Conservation (phyloP, 805 yeast species). For the Scheffersomyces ergatensis region DNA sequence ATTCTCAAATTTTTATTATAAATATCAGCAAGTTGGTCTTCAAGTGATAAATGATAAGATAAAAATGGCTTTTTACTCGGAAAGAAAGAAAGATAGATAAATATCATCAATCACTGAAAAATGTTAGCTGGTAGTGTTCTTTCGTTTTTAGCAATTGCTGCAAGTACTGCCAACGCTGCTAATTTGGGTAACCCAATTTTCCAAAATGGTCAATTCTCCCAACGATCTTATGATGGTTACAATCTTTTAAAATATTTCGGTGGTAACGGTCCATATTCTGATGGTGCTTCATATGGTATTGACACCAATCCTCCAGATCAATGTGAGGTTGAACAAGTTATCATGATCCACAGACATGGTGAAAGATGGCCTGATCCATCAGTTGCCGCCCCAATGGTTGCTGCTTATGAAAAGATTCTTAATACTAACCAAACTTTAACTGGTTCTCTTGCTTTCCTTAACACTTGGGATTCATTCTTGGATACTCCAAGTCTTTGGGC, state of each 20-base stretch:
- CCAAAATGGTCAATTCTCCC: background rate
- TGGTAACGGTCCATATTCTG: constrained; percentile 55
- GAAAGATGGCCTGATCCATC: constrained; percentile 51
- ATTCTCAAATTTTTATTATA: too few species aligned
- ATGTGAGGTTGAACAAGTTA: constrained; percentile 65
- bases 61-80: background rate
- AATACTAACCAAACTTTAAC: constrained; percentile 17
- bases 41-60: background rate
- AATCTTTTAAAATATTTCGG: constrained; percentile 51
- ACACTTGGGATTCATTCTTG: constrained; percentile 51
- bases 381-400: constrained; percentile 22
- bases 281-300: constrained; percentile 52
- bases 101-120: background rate
- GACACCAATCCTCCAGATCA: constrained; percentile 46
- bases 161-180: background rate
- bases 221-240: constrained; percentile 12
- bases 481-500: constrained; percentile 37
- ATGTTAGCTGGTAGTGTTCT: constrained; percentile 1
- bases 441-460: constrained; percentile 54
- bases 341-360: constrained; percentile 73
- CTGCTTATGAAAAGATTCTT: constrained; percentile 14
- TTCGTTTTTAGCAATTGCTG: background rate
- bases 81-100: background rate
- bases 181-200: background rate
- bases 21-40: background rate